phyloP scores from a whole-genome alignment of 352 stramenopile genomes.

The Phytophthora boehmeriae region DNA sequence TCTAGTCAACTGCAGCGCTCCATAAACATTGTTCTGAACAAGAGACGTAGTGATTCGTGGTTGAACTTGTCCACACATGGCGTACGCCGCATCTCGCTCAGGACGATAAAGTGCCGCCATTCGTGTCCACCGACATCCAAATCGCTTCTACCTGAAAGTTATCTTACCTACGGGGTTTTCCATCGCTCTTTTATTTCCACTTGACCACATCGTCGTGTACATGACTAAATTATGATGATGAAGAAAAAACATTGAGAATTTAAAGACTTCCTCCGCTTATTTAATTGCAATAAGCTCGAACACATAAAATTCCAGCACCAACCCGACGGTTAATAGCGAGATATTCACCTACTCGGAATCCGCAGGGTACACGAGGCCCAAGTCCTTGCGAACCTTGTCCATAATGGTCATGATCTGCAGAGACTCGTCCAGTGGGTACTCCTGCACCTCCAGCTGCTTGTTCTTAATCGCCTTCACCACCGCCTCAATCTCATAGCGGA shows the following conservation, averaged over 20 bases:
- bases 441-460: constrained; percentile 42
- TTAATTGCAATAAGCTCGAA: background rate
- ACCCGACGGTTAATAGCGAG: background rate
- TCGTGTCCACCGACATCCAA: no score
- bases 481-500: constrained; percentile 75
- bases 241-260: background rate
- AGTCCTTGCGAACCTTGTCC: constrained; percentile 60
- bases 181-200: no score
- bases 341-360: constrained; percentile 18
- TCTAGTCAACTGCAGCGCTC: no score
- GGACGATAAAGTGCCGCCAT: no score
- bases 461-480: constrained; percentile 63
- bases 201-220: no score
- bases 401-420: constrained; percentile 61
- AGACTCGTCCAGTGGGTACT: constrained; percentile 61
- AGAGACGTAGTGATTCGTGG: constrained; percentile 23
- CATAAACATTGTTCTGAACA: no score
- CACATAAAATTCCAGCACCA: background rate
- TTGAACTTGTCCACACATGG: no score
- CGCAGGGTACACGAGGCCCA: constrained; percentile 51
- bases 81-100: no score
- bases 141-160: no score
- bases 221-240: no score
- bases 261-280: background rate
- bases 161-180: no score